These are phyloP conservation scores for Aspergillus baeticus DNA, from an alignment of 495 filamentous ascomycete species.

Conservation along the genomic window DNA sequence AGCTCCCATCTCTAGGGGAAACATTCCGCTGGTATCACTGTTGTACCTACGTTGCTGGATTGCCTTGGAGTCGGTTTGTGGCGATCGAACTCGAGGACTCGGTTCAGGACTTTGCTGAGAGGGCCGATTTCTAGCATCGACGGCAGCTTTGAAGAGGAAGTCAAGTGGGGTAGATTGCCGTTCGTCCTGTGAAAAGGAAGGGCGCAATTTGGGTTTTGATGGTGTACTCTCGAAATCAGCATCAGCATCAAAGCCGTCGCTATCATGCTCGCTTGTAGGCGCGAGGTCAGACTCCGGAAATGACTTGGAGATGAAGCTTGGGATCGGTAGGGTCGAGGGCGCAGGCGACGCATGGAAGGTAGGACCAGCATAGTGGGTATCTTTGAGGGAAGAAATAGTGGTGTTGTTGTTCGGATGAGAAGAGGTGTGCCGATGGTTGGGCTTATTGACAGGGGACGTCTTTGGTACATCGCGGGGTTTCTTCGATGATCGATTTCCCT, in stretches of 20 bases:
- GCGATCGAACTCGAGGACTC: constrained; percentile 32
- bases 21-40: constrained; percentile 53
- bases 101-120: constrained; percentile 46
- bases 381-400: constrained; percentile 49
- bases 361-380: constrained; percentile 78
- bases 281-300: constrained; percentile 56
- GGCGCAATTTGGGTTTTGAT: constrained; percentile 38
- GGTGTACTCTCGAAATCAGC: constrained; percentile 39
- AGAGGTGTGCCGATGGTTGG: constrained; percentile 31
- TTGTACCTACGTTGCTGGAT: constrained; percentile 30
- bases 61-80: constrained; percentile 36
- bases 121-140: constrained; percentile 54
- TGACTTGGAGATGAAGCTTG: constrained; percentile 85
- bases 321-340: constrained; percentile 87
- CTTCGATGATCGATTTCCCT: constrained; percentile 35
- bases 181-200: constrained; percentile 23
- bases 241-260: constrained; percentile 34
- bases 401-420: constrained; percentile 30
- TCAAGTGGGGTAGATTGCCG: constrained; percentile 77
- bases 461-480: constrained; percentile 33
- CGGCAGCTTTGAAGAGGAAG: constrained; percentile 82
- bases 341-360: constrained; percentile 96
- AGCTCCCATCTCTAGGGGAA: constrained; percentile 65
- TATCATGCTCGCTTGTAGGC: constrained; percentile 38
- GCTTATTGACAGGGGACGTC: constrained; percentile 27